Percentiles rank a stretch among this genome's conserved stretches.
Conservation (phyloP, 768 basidiomycete species). For the Mycena maculata region DNA sequence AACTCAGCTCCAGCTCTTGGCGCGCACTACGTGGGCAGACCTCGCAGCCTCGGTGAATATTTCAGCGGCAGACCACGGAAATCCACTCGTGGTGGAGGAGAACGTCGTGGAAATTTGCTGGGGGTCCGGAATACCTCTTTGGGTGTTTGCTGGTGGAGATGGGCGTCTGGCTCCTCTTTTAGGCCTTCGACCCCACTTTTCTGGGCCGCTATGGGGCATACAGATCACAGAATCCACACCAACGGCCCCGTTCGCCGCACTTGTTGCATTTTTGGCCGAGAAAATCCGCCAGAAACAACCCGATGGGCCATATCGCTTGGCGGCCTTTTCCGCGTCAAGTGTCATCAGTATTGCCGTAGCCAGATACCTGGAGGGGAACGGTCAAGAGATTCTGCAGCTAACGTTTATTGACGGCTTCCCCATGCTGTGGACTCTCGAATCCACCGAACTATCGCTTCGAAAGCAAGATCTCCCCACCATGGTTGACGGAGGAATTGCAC, state of each 20-base stretch:
- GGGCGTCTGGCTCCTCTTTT: slow-evolving; percentile 10
- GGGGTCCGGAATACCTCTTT: no score
- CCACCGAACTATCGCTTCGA: no score
- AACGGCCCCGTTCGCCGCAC: background rate
- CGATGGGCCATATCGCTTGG: slow-evolving; percentile 27
- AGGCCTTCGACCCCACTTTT: background rate
- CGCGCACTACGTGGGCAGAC: slow-evolving; percentile 28
- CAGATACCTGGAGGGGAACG: slow-evolving; percentile 21
- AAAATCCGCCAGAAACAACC: slow-evolving; percentile 22
- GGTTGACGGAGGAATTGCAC: no score
- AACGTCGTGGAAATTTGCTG: no score
- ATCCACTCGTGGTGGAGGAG: no score
- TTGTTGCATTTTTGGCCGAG: slow-evolving; percentile 22
- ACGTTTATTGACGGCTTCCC: slow-evolving; percentile 29
- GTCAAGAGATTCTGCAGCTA: slow-evolving; percentile 20
- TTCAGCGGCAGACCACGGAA: no score
- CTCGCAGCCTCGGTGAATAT: background rate
- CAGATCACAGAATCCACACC: slow-evolving; percentile 31
- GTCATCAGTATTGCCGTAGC: slow-evolving; percentile 12
- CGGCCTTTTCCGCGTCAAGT: slow-evolving; percentile 10
- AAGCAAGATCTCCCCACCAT: no score
- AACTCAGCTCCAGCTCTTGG: slow-evolving; percentile 5
- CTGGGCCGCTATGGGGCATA: slow-evolving; percentile 17
- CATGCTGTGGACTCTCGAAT: background rate
- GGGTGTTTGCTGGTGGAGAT: slow-evolving; percentile 17